Evolutionary conservation across 768 basidiomycete species (phyloP), one percentile per base, ranked within the genome.

Genomic region (Nidula microcarpa): DNA sequence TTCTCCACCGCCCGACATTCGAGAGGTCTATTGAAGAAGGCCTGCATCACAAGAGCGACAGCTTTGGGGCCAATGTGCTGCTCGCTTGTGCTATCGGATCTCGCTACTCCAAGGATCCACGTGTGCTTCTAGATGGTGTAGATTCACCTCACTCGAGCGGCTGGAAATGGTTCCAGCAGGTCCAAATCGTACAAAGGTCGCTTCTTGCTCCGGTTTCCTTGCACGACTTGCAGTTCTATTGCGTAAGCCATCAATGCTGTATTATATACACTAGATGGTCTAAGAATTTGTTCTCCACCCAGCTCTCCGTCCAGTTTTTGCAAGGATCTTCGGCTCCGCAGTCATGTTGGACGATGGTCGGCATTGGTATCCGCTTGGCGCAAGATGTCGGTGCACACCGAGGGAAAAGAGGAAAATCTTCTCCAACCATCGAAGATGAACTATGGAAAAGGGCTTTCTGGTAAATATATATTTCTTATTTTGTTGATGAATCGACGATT

Each of bases 321-420:
- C 77, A 79, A 57, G 82, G 81, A 0, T 79, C 80, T 0, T 81
- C 79, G 0, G 77, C 80, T 0, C 84, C 84, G 1, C 84, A 86
- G 51, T 76, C 80, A 10, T 80, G 77, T 52, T 91, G 90, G 90
- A 80, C 80, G 3, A 65, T 87, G 47, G 76, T 85, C 33, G 87
- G 88, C 3, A 75, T 90, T 37, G 87, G 87, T 30, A 76, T 93
- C 36, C 82, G 90, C 3, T 68, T 87, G 30, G 84, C 86, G 0
- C 86, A 91, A 62, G 91, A 94, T 58, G 83, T 91, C 11, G 85
- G 92, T 17, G 87, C 84, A 0, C 92, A 94, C 65, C 61, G 77
- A 23, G 61, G 77, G 37, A 77, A 73, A 52, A 55, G 62, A 1
- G 57, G 66, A 30, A 65, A 55, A 18, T 58, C 61, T 54, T 63